phyloP scores from a whole-genome alignment of 352 stramenopile genomes.

The Phytophthora capsici region DNA sequence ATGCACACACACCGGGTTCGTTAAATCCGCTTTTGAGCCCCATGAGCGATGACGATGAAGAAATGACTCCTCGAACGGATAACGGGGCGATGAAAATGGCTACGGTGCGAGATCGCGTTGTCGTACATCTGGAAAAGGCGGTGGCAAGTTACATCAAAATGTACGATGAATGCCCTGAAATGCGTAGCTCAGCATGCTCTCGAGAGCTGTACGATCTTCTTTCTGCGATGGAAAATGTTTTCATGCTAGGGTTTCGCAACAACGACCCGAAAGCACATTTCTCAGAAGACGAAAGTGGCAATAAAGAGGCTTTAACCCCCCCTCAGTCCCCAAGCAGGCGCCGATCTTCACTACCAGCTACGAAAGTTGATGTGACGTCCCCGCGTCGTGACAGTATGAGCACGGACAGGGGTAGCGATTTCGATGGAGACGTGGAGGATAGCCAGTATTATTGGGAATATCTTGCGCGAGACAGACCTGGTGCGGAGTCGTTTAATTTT shows the following conservation, averaged over 20 bases:
- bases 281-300: conserved; percentile 31
- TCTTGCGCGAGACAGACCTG: conserved; percentile 60
- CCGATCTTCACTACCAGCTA: conserved; percentile 20
- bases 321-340: conserved; percentile 29
- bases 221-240: conserved; percentile 69
- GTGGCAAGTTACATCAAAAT: conserved; percentile 65
- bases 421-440: conserved; percentile 30
- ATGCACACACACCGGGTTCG: conserved; percentile 18
- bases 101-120: conserved; percentile 55
- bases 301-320: conserved; percentile 27
- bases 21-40: conserved; percentile 35
- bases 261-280: conserved; percentile 16
- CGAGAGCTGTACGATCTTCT: conserved; percentile 76
- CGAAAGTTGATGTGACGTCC: conserved; percentile 23
- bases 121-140: conserved; percentile 65
- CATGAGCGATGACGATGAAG: conserved; percentile 27
- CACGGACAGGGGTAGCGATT: conserved; percentile 26
- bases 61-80: conserved; percentile 6
- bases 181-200: conserved; percentile 68
- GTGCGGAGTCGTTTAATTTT: conserved; percentile 53
- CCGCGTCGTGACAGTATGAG: conserved; percentile 26
- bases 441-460: conserved; percentile 75
- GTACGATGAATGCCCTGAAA: conserved; percentile 64
- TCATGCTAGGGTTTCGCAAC: conserved; percentile 68
- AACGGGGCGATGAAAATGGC: conserved; percentile 24